A percentile compares a stretch with the other conserved stretches of the same genome.
phyloP scores from a whole-genome alignment of 169 alveolate genomes.

The Cryptosporidium meleagridis region DNA sequence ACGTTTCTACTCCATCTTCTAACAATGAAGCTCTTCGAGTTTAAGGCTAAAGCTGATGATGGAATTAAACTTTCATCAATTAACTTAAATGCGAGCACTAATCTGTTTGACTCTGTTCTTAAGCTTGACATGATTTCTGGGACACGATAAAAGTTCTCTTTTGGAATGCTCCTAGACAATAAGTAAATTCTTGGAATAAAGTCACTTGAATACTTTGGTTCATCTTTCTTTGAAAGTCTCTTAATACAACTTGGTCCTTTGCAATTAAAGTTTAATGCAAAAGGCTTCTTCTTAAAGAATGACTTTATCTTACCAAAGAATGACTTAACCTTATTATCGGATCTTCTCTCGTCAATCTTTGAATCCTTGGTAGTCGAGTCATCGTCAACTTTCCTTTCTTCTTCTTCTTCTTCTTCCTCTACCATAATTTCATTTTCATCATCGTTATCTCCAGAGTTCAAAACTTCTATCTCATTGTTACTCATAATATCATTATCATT shows the following conservation, averaged over 20 bases:
- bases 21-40: slow-evolving; percentile 43
- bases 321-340: not conserved
- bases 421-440: not conserved
- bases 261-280: not conserved
- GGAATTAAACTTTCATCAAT: slow-evolving; percentile 40
- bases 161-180: slow-evolving; percentile 46
- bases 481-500: not conserved
- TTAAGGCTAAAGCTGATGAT: slow-evolving; percentile 23
- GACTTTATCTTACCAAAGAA: slow-evolving; percentile 30
- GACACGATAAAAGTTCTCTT: not conserved
- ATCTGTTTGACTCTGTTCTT: slow-evolving; percentile 37
- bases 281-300: slow-evolving; percentile 32
- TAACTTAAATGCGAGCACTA: slow-evolving; percentile 42
- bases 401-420: not conserved
- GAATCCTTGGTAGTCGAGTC: not conserved
- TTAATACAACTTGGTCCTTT: not conserved
- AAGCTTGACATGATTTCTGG: slow-evolving; percentile 49
- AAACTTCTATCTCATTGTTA: not conserved
- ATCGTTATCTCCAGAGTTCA: not conserved
- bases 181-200: slow-evolving; percentile 34
- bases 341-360: not conserved
- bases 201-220: slow-evolving; percentile 31
- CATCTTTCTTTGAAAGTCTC: slow-evolving; percentile 13
- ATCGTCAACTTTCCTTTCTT: not conserved
- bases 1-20: slow-evolving; percentile 59